Conservation (phyloP, 2,329 filamentous ascomycete species). For the Clonostachys byssicola region DNA sequence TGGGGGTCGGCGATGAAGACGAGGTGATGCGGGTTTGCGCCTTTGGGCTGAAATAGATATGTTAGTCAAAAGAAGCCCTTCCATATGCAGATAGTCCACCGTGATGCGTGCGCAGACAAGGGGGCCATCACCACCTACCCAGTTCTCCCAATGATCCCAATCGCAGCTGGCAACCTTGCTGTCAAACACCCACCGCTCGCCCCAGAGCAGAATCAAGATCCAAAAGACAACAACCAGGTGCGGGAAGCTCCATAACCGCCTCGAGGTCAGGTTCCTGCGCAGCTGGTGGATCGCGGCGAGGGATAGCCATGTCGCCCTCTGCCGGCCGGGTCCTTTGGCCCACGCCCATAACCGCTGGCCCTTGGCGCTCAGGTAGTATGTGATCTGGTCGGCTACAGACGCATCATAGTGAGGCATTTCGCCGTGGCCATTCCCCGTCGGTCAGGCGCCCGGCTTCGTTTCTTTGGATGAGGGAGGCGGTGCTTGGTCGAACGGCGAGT, state of each 20-base stretch:
- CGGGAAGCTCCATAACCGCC: slow-evolving; percentile 56
- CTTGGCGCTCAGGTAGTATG: too few relatives aligned
- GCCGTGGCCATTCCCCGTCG: too few relatives aligned
- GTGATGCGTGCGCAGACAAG: too few relatives aligned
- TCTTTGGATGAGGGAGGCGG: too few relatives aligned
- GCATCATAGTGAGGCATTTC: too few relatives aligned
- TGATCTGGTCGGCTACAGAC: too few relatives aligned
- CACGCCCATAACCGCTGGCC: slow-evolving; percentile 30
- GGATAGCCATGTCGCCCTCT: slow-evolving; percentile 15
- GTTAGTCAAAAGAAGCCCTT: not conserved
- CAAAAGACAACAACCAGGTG: slow-evolving; percentile 69
- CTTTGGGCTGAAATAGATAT: slow-evolving; percentile 55
- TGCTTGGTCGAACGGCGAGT: too few relatives aligned
- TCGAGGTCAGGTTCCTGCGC: slow-evolving; percentile 38
- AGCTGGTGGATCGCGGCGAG: slow-evolving; percentile 13
- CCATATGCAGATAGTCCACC: too few relatives aligned
- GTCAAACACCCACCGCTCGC: slow-evolving; percentile 76
- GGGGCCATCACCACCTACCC: slow-evolving; percentile 53
- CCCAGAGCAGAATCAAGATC: slow-evolving; percentile 76
- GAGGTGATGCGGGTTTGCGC: slow-evolving; percentile 77
- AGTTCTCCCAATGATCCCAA: slow-evolving; percentile 89
- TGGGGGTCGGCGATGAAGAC: slow-evolving; percentile 87
- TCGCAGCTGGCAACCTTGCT: slow-evolving; percentile 66
- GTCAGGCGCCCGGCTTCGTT: too few relatives aligned
- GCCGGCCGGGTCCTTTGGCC: slow-evolving; percentile 32